These are phyloP conservation scores for Capsicum chinense DNA, from an alignment of 257 asterid genomes.

Conservation along the genomic window DNA sequence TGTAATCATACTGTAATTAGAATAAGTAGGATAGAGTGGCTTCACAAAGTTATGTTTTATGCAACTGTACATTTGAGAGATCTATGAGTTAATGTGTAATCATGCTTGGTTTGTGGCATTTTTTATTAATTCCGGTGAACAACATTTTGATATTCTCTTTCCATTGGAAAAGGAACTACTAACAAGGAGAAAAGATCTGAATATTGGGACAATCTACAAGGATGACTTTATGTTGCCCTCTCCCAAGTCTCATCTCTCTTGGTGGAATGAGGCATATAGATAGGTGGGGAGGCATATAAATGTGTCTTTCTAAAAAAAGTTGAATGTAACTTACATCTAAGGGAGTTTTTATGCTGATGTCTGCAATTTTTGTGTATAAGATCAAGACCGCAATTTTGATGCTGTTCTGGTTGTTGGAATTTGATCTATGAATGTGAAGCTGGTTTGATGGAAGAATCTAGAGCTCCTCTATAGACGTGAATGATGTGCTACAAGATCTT, in stretches of 20 bases:
- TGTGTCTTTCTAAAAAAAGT: background rate
- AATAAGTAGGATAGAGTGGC: background rate
- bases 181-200: background rate
- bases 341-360: background rate
- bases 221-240: background rate
- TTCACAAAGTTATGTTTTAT: background rate
- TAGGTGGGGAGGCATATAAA: background rate
- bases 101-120: background rate
- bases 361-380: background rate
- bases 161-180: conserved; percentile 11
- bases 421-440: background rate
- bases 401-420: background rate
- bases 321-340: background rate
- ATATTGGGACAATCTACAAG: background rate
- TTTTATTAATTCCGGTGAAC: background rate
- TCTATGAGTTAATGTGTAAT: background rate
- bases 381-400: background rate
- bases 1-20: background rate
- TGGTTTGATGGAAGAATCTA: background rate
- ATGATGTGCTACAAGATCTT: background rate
- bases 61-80: background rate
- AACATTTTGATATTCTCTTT: background rate
- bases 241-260: background rate
- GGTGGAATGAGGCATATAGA: background rate
- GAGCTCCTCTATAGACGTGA: background rate